A percentile compares a stretch with the other conserved stretches of the same genome.
Conservation (phyloP, 345 rosid species). For the Eucalyptus shirleyi region DNA sequence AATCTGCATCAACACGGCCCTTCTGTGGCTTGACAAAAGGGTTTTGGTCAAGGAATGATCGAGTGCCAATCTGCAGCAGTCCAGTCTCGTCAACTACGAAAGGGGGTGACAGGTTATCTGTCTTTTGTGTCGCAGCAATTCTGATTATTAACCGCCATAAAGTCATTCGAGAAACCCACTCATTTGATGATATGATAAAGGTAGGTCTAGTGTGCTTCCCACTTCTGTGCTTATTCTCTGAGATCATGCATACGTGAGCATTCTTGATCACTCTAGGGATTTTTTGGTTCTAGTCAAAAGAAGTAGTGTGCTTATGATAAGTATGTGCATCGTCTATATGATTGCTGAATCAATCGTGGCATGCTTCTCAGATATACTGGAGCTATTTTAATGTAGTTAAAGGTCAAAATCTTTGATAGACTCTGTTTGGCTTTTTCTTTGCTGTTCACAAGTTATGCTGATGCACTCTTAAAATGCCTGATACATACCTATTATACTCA, state of each 20-base stretch:
- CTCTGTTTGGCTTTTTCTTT: neutral
- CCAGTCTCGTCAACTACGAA: constrained; percentile 41
- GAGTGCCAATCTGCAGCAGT: constrained; percentile 28
- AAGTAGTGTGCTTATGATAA: neutral
- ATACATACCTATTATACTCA: neutral
- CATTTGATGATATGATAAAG: constrained; percentile 93
- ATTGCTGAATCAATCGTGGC: neutral
- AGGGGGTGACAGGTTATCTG: constrained; percentile 65
- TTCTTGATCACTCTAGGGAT: neutral
- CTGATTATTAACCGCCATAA: constrained; percentile 81
- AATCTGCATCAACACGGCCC: constrained; percentile 33
- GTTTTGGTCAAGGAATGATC: constrained; percentile 56
- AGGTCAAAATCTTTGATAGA: neutral
- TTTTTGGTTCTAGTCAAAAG: neutral
- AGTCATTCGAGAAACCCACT: constrained; percentile 67
- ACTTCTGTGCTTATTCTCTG: neutral
- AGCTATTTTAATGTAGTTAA: neutral
- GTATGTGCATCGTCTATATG: neutral
- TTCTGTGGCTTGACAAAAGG: constrained; percentile 72
- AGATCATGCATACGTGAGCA: neutral
- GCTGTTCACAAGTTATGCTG: neutral
- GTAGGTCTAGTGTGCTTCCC: constrained; percentile 17
- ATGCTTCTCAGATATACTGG: neutral
- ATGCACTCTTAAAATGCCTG: neutral
- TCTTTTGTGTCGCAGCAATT: constrained; percentile 88